Base-by-base conservation (phyloP, 192 early-diverging fungal species). In the Borealophlyctis nickersoniae region DNA sequence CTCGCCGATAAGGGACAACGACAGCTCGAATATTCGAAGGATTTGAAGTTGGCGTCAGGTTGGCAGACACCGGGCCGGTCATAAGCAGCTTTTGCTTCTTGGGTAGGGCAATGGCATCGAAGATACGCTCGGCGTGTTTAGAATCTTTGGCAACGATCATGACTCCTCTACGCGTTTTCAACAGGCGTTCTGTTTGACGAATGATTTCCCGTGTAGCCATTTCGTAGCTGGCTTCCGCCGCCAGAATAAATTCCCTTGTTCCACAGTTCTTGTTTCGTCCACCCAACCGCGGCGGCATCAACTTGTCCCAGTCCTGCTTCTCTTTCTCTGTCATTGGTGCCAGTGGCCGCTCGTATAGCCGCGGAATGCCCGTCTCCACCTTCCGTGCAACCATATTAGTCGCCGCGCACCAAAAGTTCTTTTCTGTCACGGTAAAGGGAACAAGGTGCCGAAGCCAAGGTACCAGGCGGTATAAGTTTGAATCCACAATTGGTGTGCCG, bases 391-490 rank as follows among this genome's bases (percentile, higher is more conserved):
- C 63, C 63, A 65, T 66, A 30, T 29, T 65, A 7, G 14, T 63
- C 7, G 23, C 16, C 14, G 63, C 63, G 27, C 23, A 14, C 63
- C 63, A 65, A 27, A 65, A 63, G 49, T 65, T 65, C 22, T 31
- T 66, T 32, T 65, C 60, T 19, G 16, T 65, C 14, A 65, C 63
- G 7, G 62, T n/a, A 65, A 65, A 65, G 7, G 60, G 63, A 57
- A 65, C 63, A n/a, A 65, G 16, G 35, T 27, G 30, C 13, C 63
- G 26, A 14, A 65, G 11, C 63, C 63, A 65, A 13, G 63, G 49
- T 13, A 65, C 34, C 9, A 65, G 63, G 23, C 33, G 14, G 35
- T 65, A 65, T 7, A 65, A 9, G 19, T 65, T 66, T n/a, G 13
- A 62, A 32, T 65, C 63, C 11, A 66, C 31, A n/a, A 34, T 65